Conservation (phyloP, 2,329 filamentous ascomycete species). For the Elsinoe fawcettii region DNA sequence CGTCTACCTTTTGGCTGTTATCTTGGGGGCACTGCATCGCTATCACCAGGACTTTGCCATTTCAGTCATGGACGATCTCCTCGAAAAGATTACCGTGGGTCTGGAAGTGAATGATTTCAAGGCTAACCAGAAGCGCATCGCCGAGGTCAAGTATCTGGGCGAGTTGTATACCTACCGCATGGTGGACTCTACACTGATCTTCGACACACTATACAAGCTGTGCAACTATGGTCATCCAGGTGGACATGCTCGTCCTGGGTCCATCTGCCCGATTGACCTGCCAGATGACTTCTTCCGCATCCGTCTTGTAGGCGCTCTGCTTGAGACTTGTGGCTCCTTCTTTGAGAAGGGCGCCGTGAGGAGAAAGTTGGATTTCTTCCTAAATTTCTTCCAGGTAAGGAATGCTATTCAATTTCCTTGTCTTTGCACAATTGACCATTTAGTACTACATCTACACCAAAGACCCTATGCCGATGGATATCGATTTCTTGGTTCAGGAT, state of each 20-base stretch:
- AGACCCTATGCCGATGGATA: slow-evolving; percentile 84
- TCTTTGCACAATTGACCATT: slow-evolving; percentile 28
- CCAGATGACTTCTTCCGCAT: slow-evolving; percentile 96
- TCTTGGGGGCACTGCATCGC: slow-evolving; percentile 78
- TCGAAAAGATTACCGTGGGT: slow-evolving; percentile 81
- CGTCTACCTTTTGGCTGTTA: slow-evolving; percentile 83
- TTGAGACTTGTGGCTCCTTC: slow-evolving; percentile 94
- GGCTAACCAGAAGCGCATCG: slow-evolving; percentile 87
- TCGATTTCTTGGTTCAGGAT: slow-evolving; percentile 93
- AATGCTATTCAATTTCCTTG: neutral
- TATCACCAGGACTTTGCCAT: slow-evolving; percentile 90
- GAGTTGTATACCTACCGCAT: slow-evolving; percentile 98
- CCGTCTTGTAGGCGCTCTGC: slow-evolving; percentile 75
- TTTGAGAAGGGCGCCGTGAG: slow-evolving; percentile 89
- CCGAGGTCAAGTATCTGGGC: slow-evolving; percentile 91
- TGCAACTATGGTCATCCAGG: slow-evolving; percentile 82
- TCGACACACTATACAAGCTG: slow-evolving; percentile 90
- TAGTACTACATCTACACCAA: slow-evolving; percentile 89
- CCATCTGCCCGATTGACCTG: slow-evolving; percentile 69
- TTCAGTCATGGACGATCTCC: slow-evolving; percentile 80
- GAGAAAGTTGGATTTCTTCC: slow-evolving; percentile 96
- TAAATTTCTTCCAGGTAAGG: slow-evolving; percentile 73
- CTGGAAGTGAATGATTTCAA: slow-evolving; percentile 96
- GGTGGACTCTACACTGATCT: slow-evolving; percentile 89
- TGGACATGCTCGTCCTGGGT: slow-evolving; percentile 72